Conservation (phyloP, 2,329 filamentous ascomycete genomes). For the Cercospora canescens region DNA sequence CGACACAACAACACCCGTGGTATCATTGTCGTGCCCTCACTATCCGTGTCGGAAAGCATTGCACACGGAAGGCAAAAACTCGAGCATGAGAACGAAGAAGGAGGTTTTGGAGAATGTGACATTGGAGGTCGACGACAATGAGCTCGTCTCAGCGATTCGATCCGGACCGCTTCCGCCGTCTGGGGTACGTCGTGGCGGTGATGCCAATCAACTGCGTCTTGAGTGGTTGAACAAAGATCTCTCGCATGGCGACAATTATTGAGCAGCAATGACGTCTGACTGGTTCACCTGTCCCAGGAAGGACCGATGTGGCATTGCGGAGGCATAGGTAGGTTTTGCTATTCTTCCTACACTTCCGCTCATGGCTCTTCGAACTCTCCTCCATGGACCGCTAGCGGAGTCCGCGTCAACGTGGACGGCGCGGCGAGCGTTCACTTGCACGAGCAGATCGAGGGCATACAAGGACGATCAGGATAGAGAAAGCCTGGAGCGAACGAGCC, state of each 20-base stretch:
- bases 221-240: too few relatives aligned
- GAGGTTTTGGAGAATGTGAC: neutral
- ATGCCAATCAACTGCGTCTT: too few relatives aligned
- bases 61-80: too few relatives aligned
- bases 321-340: neutral
- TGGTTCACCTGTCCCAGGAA: neutral
- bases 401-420: neutral
- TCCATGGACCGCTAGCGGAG: neutral
- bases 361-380: neutral
- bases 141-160: neutral
- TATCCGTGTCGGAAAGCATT: too few relatives aligned
- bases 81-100: too few relatives aligned
- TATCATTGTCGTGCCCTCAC: too few relatives aligned
- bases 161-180: neutral
- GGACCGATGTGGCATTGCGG: neutral
- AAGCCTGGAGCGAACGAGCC: neutral
- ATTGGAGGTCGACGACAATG: neutral
- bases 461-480: conserved; percentile 7
- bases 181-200: neutral
- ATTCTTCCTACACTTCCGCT: neutral
- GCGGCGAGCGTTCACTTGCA: neutral
- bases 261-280: neutral
- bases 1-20: neutral
- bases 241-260: neutral
- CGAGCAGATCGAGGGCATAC: neutral